These are phyloP conservation scores for Boletales sp. DNA, from an alignment of 768 basidiomycete species.

Conservation along the genomic window DNA sequence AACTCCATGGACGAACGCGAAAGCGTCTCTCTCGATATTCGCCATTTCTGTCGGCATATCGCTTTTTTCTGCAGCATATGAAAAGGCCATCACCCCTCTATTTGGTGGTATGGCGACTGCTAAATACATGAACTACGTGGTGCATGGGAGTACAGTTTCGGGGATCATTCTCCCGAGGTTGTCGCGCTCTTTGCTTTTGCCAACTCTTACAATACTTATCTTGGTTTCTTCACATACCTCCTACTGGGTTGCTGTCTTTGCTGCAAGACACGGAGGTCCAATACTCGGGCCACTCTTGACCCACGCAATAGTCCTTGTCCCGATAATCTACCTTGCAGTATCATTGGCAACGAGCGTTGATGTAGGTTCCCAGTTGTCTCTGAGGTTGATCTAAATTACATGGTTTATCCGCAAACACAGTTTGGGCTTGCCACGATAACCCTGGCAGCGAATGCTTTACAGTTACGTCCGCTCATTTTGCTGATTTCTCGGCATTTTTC, in stretches of 20 bases:
- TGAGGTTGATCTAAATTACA: not conserved
- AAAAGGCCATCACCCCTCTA: constrained; percentile 61
- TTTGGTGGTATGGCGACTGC: constrained; percentile 61
- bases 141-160: constrained; percentile 36
- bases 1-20: constrained; percentile 10
- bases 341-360: constrained; percentile 41
- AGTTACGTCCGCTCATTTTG: constrained; percentile 21
- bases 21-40: constrained; percentile 24
- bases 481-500: constrained; percentile 11
- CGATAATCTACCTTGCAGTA: constrained; percentile 50
- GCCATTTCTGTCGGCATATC: constrained; percentile 39
- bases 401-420: constrained; percentile 7
- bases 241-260: constrained; percentile 62
- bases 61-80: constrained; percentile 58
- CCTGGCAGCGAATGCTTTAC: constrained; percentile 26
- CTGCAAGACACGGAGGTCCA: constrained; percentile 50
- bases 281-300: constrained; percentile 56
- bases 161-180: constrained; percentile 31
- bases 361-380: constrained; percentile 29
- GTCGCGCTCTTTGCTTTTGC: constrained; percentile 19
- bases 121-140: constrained; percentile 42
- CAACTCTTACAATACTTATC: constrained; percentile 39
- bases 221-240: constrained; percentile 56
- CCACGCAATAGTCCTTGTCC: constrained; percentile 54
- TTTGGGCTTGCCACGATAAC: constrained; percentile 20